Conservation (phyloP, 2,329 filamentous ascomycete species). For the Didymella lethalis region DNA sequence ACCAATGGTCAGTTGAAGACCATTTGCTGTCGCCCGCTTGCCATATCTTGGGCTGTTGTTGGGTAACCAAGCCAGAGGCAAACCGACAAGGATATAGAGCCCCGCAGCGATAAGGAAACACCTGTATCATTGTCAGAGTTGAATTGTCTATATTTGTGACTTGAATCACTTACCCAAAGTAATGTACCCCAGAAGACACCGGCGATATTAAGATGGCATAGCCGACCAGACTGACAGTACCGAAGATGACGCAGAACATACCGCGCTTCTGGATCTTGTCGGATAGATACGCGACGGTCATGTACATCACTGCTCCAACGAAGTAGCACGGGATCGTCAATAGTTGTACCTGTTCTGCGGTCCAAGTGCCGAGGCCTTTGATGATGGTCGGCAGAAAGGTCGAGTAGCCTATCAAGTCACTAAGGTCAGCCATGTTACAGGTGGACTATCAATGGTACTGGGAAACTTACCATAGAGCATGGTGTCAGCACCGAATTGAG, state of each 20-base stretch:
- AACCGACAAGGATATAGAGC: neutral
- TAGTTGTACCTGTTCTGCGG: neutral
- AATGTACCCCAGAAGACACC: neutral
- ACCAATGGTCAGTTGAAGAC: neutral
- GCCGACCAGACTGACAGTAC: neutral
- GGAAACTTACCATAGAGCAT: neutral
- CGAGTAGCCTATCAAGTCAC: neutral
- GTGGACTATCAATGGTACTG: neutral
- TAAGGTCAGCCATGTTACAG: neutral
- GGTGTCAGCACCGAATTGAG: neutral
- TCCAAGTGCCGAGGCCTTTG: neutral
- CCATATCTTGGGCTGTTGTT: neutral
- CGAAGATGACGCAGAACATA: neutral
- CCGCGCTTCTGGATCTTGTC: neutral
- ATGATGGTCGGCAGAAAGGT: neutral
- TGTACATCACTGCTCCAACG: neutral
- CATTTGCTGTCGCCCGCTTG: neutral
- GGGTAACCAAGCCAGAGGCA: neutral
- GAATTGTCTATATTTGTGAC: neutral
- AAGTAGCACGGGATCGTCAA: neutral
- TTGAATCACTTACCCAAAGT: neutral
- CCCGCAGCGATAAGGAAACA: neutral
- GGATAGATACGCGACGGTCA: neutral
- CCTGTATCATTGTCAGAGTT: neutral
- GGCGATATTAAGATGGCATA: neutral